These are phyloP conservation scores for Rubia tinctorum DNA, from an alignment of 305 asterid genomes.

Conservation along the genomic window DNA sequence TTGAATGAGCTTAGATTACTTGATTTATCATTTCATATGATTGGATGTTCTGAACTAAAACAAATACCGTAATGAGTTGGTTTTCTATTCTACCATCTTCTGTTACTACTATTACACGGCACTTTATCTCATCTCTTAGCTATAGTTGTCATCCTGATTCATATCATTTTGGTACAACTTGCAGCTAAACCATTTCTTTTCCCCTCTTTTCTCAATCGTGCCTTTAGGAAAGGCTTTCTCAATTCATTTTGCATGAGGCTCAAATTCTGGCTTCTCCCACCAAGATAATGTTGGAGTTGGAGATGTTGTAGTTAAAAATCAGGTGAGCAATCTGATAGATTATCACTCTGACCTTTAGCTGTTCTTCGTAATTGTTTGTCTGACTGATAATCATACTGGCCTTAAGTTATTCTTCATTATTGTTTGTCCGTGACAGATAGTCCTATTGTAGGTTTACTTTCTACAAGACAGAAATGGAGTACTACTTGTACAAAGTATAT, in stretches of 20 bases:
- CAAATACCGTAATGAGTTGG: background rate
- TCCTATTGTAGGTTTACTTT: no score
- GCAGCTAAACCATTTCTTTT: conserved; percentile 3
- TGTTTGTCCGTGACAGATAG: background rate
- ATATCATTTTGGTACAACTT: background rate
- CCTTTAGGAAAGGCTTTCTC: conserved; percentile 64
- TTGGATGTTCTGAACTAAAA: background rate
- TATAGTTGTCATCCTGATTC: background rate
- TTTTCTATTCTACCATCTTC: background rate
- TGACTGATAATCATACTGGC: no score
- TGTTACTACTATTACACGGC: background rate
- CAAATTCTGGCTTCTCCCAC: conserved; percentile 81
- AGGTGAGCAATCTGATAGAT: conserved; percentile 36
- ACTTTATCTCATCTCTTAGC: background rate
- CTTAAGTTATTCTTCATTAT: background rate
- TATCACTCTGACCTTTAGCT: background rate
- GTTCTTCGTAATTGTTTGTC: background rate
- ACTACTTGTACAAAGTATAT: no score
- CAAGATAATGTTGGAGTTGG: conserved; percentile 85
- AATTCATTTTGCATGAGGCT: conserved; percentile 77
- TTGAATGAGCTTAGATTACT: background rate
- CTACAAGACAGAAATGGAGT: no score
- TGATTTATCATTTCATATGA: background rate
- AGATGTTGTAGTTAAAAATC: conserved; percentile 73
- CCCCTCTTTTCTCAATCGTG: background rate